Conservation (phyloP, 129 eudicot genomes). For the Kitagawia praeruptora region DNA sequence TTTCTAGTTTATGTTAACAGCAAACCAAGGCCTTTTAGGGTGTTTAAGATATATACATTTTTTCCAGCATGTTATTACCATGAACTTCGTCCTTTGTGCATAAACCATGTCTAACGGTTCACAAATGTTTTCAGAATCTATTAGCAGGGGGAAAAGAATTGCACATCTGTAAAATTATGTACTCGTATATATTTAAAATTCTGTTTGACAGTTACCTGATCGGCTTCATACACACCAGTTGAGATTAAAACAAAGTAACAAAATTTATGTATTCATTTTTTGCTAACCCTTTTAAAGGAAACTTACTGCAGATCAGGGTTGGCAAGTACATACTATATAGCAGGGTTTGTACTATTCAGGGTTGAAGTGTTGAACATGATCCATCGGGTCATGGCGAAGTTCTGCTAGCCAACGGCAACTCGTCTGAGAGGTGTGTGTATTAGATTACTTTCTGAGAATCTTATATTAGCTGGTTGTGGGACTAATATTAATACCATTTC, state of each 20-base stretch:
- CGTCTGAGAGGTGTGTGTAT: no score
- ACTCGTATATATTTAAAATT: neutral
- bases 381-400: no score
- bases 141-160: neutral
- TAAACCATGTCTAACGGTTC: neutral
- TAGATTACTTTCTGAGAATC: no score
- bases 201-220: neutral
- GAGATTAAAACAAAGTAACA: neutral
- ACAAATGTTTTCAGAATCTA: neutral
- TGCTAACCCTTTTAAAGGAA: no score
- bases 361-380: no score
- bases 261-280: no score
- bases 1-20: neutral
- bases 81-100: neutral
- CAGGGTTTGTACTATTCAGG: no score
- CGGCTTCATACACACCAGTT: neutral
- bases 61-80: neutral
- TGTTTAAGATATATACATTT: neutral
- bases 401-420: no score
- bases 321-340: no score
- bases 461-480: no score
- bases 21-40: neutral
- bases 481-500: no score
- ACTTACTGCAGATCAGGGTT: no score
- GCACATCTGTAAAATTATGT: neutral